These are phyloP conservation scores for Pyrenophora seminiperda DNA, from an alignment of 2,329 filamentous ascomycete genomes.

Conservation along the genomic window DNA sequence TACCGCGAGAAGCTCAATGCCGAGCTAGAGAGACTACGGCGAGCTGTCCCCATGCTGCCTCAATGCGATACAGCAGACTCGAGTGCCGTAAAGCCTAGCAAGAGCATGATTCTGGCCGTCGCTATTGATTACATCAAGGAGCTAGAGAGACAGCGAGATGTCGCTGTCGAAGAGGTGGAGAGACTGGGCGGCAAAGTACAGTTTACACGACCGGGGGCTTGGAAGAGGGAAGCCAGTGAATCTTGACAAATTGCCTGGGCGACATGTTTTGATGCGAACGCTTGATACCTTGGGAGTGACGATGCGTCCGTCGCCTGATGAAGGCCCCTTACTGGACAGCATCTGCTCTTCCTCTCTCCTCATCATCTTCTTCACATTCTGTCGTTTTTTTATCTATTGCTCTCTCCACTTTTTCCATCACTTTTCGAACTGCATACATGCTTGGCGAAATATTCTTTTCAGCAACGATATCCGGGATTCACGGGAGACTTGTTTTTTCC, in stretches of 20 bases:
- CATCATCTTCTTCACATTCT: too few relatives aligned
- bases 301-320: too few relatives aligned
- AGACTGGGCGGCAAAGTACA: slow-evolving; percentile 13
- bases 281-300: too few relatives aligned
- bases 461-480: too few relatives aligned
- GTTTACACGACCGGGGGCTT: not conserved
- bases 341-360: too few relatives aligned
- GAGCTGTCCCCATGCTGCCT: slow-evolving; percentile 29
- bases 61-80: slow-evolving; percentile 16
- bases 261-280: too few relatives aligned
- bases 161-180: slow-evolving; percentile 16
- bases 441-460: too few relatives aligned
- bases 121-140: slow-evolving; percentile 22
- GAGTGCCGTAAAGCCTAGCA: slow-evolving; percentile 17
- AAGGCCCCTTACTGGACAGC: too few relatives aligned
- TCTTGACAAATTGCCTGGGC: not conserved
- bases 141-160: slow-evolving; percentile 16
- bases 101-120: slow-evolving; percentile 19
- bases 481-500: too few relatives aligned
- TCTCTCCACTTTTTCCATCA: too few relatives aligned
- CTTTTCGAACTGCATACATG: too few relatives aligned
- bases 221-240: not conserved
- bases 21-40: slow-evolving; percentile 31
- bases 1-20: slow-evolving; percentile 28
- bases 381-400: too few relatives aligned